Percentiles rank a stretch among this genome's conserved stretches.
These are phyloP conservation scores for Pseudoscleropodium purum DNA, from an alignment of 225 moss, liverwort and hornwort genomes.

Conservation along the genomic window DNA sequence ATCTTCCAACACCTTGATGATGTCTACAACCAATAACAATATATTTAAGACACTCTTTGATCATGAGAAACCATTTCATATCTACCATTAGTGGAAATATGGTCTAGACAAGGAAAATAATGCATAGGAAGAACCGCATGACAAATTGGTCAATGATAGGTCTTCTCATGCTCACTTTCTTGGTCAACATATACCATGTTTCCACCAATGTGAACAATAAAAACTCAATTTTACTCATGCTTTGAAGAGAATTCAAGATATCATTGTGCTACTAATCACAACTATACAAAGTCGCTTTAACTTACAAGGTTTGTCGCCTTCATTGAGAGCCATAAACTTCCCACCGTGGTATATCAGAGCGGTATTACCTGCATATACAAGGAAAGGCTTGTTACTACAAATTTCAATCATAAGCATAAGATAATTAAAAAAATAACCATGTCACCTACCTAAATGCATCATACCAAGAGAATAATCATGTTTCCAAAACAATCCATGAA, in stretches of 20 bases:
- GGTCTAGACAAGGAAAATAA: background rate
- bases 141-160: too few species aligned
- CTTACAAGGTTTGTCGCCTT: slow-evolving; percentile 20
- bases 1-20: slow-evolving; percentile 48
- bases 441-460: background rate
- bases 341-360: background rate
- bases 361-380: background rate
- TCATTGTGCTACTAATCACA: background rate
- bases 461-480: background rate
- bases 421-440: background rate
- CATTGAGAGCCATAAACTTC: slow-evolving; percentile 5
- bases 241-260: background rate
- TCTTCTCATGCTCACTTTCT: background rate
- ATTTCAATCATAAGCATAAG: background rate
- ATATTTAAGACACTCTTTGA: too few species aligned
- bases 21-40: background rate
- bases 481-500: background rate
- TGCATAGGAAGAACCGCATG: background rate
- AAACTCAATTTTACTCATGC: background rate
- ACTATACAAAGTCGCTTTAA: background rate
- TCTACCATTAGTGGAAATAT: background rate
- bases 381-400: background rate
- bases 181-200: background rate
- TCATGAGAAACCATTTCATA: background rate
- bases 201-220: background rate